Percentiles rank a stretch among this genome's conserved stretches.
phyloP scores from a whole-genome alignment of 208 protist genomes.

The Crithidia expoeki region DNA sequence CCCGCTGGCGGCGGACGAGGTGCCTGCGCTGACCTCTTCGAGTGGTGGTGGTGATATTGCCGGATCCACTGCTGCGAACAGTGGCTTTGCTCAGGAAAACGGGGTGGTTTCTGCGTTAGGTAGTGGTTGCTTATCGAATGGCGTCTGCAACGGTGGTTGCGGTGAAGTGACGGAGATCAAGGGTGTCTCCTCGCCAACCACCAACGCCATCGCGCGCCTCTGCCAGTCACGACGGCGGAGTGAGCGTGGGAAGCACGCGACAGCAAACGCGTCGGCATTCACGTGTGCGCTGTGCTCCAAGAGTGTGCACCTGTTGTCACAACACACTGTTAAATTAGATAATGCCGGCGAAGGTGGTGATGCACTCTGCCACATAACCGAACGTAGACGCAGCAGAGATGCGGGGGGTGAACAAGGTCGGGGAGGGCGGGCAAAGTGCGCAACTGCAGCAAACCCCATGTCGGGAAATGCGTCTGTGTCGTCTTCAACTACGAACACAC shows the following conservation, averaged over 20 bases:
- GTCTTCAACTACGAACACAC: too few species aligned
- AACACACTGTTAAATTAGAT: background rate
- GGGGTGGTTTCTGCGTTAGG: background rate
- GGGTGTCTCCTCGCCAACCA: background rate
- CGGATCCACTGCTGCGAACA: too few species aligned
- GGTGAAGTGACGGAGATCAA: background rate
- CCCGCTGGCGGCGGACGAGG: background rate
- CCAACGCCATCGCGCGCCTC: slow-evolving; percentile 3
- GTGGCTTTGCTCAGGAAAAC: background rate
- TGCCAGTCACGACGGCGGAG: slow-evolving; percentile 6
- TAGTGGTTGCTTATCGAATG: background rate
- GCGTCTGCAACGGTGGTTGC: background rate
- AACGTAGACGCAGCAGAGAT: background rate
- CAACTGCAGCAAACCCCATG: background rate
- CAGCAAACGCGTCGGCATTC: background rate
- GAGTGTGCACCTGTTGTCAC: slow-evolving; percentile 24
- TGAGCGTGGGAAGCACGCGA: slow-evolving; percentile 2
- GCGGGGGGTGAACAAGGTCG: slow-evolving; percentile 7
- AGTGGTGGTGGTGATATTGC: too few species aligned
- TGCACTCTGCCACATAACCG: too few species aligned
- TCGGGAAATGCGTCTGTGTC: too few species aligned
- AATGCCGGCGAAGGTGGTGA: background rate
- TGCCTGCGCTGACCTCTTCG: background rate
- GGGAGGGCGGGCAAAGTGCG: background rate
- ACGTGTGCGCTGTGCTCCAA: slow-evolving; percentile 44